phyloP scores from a whole-genome alignment of 1,284 basidiomycete species.

The Xerocomus minutiporus region DNA sequence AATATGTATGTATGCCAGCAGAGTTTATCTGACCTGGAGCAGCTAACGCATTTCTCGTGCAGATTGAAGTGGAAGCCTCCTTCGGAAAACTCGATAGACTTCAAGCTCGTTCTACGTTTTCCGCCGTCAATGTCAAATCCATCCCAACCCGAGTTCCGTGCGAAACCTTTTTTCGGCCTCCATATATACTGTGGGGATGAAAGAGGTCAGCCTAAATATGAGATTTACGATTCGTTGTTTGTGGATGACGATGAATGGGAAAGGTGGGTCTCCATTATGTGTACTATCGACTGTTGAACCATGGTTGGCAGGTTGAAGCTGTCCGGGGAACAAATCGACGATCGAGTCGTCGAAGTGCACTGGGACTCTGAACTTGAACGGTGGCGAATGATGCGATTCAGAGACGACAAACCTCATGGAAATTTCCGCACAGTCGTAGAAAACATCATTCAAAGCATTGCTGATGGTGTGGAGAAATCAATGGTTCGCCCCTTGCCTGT shows the following conservation, averaged over 20 bases:
- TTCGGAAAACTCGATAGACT: slow-evolving; percentile 96
- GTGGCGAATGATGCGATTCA: slow-evolving; percentile 89
- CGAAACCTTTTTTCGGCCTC: slow-evolving; percentile 85
- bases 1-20: slow-evolving; percentile 83
- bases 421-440: slow-evolving; percentile 82
- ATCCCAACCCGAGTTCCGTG: slow-evolving; percentile 68
- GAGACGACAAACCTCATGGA: slow-evolving; percentile 87
- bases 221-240: slow-evolving; percentile 83
- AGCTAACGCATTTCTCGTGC: slow-evolving; percentile 4
- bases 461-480: slow-evolving; percentile 86
- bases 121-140: slow-evolving; percentile 60
- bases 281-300: slow-evolving; percentile 1
- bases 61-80: slow-evolving; percentile 99
- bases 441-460: slow-evolving; percentile 82
- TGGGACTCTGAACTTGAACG: slow-evolving; percentile 70
- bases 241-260: slow-evolving; percentile 94
- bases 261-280: slow-evolving; percentile 48
- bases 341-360: slow-evolving; percentile 89
- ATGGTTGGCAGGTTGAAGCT: slow-evolving; percentile 67
- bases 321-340: slow-evolving; percentile 84
- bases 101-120: slow-evolving; percentile 90
- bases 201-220: slow-evolving; percentile 57
- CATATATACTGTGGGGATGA: slow-evolving; percentile 76
- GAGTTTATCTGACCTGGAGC: slow-evolving; percentile 1
- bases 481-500: slow-evolving; percentile 46